Base-by-base conservation (phyloP, 164 flowering plant species). In the Vitis cinerea region DNA sequence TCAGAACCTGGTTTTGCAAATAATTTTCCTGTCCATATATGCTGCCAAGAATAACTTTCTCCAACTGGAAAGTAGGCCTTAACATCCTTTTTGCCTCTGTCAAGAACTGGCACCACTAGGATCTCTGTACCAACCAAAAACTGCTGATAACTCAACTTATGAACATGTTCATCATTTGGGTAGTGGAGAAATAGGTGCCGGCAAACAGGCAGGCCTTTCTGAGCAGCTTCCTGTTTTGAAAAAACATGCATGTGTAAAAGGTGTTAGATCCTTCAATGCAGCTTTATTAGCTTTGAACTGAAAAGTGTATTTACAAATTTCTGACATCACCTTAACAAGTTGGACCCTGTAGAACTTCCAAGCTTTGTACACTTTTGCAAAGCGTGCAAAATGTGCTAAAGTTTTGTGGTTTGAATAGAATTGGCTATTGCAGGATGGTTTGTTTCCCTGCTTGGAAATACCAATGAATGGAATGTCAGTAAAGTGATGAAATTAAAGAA, bases 311-410 rank as follows among this genome's bases (percentile, higher is more conserved):
- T 8, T 30, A 53, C 19, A 13, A 70, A 60, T 29, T 1, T 52
- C 1, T 30, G 37, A 67, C 3, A 61, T 72, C 61, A 89, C 94
- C 93, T 92, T 88, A 5, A 90, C 86, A 16, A 88, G 91, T 67
- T 90, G 90, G 63, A 87, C 65, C 79, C 95, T 74, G 86, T 90
- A 90, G 73, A 90, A 92, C 71, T 87, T 82, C 97, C 97, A 92
- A 50, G 95, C 92, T 67, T 79, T 83, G 81, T 87, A 92, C 52
- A 92, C 80, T 67, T 88, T 92, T 14, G 95, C 90, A 63, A 88
- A 84, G n/a, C 97, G 87, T 63, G 90, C 86, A 71, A 88, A 90
- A 79, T 92, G 93, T n/a, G 84, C 82, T 50, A 92, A 71, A 17
- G 92, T 88, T 69, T 66, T 74, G 23, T 82, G 57, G 71, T 85